Evolutionary conservation across 345 rosid genomes (phyloP), one percentile per base, ranked within the genome.

Genomic region (Ceriops decandra): DNA sequence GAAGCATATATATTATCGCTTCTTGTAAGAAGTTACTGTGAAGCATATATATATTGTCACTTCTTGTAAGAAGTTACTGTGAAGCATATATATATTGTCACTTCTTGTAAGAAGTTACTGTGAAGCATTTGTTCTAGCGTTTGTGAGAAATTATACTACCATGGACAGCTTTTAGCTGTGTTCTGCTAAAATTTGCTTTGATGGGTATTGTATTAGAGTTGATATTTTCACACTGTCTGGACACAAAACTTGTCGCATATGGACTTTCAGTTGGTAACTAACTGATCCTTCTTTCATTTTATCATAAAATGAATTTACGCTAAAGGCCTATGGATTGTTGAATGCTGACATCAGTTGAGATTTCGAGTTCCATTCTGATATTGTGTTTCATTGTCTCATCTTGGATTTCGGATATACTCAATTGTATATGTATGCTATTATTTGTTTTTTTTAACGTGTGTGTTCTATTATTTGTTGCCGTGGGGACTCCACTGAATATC

Each of bases 241-340:
- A 71, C 59, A 15, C 31, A 52, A 52, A 56, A 63, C 65, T 68
- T 72, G 75, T 80, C 78, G 80, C 53, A 68, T 72, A 27, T 63
- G 77, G 78, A 69, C 81, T 77, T 81, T 79, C 60, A 72, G 85
- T 81, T 74, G 88, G 84, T 86, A 72, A 83, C 79, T 79, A 62
- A 74, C 76, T 61, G 76, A 74, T 72, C 51, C 67, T 68, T 22
- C 56, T 70, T 65, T 35, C 57, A 52, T 62, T 30, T 10, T 51
- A 7, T 61, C 52, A 59, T 62, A 31, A 59, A 36, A 32, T 9
- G 60, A 51, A 60, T 3, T 26, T 38, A n/a, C 17, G 61, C 16
- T 54, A 15, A 6, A 20, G 52, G 52, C 53, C 60, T 57, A 1
- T 65, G 67, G 62, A 22, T 7, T 27, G 28, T 62, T 60, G 24